Base-by-base conservation (phyloP, 768 basidiomycete species). In the Aureoboletus auriporus region DNA sequence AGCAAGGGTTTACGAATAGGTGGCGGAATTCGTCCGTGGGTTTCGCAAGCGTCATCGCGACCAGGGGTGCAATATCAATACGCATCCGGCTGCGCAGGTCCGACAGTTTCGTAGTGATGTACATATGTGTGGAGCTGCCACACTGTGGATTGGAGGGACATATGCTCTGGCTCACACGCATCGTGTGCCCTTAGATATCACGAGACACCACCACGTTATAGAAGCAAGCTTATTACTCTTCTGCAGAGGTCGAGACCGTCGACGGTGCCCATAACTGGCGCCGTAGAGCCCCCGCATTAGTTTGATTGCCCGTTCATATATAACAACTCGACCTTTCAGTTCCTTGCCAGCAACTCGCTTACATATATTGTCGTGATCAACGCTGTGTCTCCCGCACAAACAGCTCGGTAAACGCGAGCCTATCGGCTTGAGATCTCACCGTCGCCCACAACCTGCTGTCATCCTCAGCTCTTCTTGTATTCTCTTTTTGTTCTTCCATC, bases 401-500 rank as follows among this genome's bases (percentile, higher is more conserved):
- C 58, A 52, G 57, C 57, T 52, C 67, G 57, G 64, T 62, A 60
- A 69, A 54, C 63, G 46, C 53, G 56, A 50, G 42, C 50, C 7
- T 12, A 39, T 23, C 44, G 39, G 46, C 34, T 42, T 47, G 46
- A 43, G 51, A 51, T 55, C 51, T 45, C 38, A 31, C 43, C 36
- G 47, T 66, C 42, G 60, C 64, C 20, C 60, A 56, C 62, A 50
- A 34, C 34, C 50, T 46, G 36, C 52, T 52, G 44, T 55, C 56
- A 58, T 62, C 52, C 50, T 47, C 57, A 14, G 20, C 5, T 23
- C 16, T 39, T 49, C 42, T 26, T 54, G 37, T 59, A 50, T 53
- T 52, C 29, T 52, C 46, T 51, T 50, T 56, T 47, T 48, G 39
- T 53, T 45, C 47, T 28, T 51, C 39, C 31, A 35, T 46, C 46